phyloP scores from a whole-genome alignment of 371 early-diverging fungal species.

The Actinomortierella wolfii region DNA sequence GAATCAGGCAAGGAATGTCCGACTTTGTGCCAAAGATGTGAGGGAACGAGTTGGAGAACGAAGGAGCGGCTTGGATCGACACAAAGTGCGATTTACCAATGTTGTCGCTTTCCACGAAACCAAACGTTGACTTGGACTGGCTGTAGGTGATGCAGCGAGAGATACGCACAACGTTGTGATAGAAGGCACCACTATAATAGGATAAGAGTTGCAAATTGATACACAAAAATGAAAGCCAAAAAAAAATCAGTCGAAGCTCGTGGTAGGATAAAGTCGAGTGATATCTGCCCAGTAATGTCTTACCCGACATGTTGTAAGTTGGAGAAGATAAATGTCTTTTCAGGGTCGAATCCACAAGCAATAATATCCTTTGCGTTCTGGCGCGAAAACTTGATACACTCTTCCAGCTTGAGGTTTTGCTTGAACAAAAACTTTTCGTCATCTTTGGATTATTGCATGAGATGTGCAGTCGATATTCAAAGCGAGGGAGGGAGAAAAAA shows the following conservation, averaged over 20 bases:
- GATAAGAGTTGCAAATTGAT: not conserved
- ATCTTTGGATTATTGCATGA: slow-evolving; percentile 55
- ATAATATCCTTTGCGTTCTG: slow-evolving; percentile 98
- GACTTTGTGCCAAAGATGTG: slow-evolving; percentile 91
- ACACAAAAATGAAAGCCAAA: slow-evolving; percentile 30
- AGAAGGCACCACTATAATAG: slow-evolving; percentile 77
- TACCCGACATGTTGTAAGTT: slow-evolving; percentile 93
- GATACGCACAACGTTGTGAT: slow-evolving; percentile 90
- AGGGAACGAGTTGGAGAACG: slow-evolving; percentile 95
- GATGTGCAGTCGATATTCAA: not conserved
- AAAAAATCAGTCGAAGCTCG: slow-evolving; percentile 27
- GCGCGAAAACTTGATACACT: slow-evolving; percentile 78
- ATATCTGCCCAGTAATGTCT: slow-evolving; percentile 44
- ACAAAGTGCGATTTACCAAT: slow-evolving; percentile 94
- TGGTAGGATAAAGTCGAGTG: slow-evolving; percentile 46
- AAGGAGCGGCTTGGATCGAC: slow-evolving; percentile 92
- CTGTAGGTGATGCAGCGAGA: slow-evolving; percentile 85
- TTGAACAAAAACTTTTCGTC: slow-evolving; percentile 99
- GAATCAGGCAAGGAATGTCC: slow-evolving; percentile 97
- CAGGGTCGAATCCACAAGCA: slow-evolving; percentile 97
- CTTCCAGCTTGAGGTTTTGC: slow-evolving; percentile 87
- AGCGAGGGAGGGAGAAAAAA: not conserved
- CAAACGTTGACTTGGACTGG: slow-evolving; percentile 90
- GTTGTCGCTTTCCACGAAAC: slow-evolving; percentile 82
- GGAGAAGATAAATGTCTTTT: slow-evolving; percentile 99